Evolutionary conservation across 306 rosid species (phyloP), one percentile per base, ranked within the genome.

Genomic region (Vigna reflexopilosa): DNA sequence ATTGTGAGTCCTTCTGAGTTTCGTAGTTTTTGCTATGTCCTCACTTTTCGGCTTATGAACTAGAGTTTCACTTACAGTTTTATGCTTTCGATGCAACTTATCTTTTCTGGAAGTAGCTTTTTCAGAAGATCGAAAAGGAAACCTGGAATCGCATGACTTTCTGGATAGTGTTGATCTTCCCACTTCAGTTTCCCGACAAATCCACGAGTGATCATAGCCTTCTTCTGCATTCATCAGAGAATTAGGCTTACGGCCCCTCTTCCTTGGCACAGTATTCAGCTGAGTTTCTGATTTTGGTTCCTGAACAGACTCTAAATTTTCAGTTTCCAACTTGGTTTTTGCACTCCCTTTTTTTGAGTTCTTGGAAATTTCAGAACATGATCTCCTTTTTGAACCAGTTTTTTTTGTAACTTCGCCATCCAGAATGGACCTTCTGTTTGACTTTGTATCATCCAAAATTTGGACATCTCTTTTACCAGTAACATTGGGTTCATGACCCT

Each of bases 211-310:
- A 17, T 91, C 90, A 72, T 91, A 88, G 67, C 98, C 97, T 85
- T 91, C 95, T 49, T 88, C 92, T 12, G 88, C 87, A 74, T 89
- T 88, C 91, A 88, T 78, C 51, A 88, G 79, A 57, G 95, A 88
- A 82, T 91, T 93, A 45, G 97, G 93, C 85, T 85, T 91, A 68
- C 89, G 83, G 15, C 84, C 92, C 82, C 95, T 87, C 88, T 83
- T 91, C 76, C 59, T 82, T n/a, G 88, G 85, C 63, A 83, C 76
- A 44, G 81, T 61, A 68, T 78, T 79, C 17, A 77, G 82, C 73
- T 71, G 81, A 79, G 48, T 57, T 71, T 83, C 83, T 32, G 87
- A 81, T 45, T 74, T 79, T 48, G 52, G 73, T 61, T 80, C 63
- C 81, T 40, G 49, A 52, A 10, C 55, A 14, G 86, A 52, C 36